These are phyloP conservation scores for Solanum medicagineum DNA, from an alignment of 257 asterid genomes.

Conservation along the genomic window DNA sequence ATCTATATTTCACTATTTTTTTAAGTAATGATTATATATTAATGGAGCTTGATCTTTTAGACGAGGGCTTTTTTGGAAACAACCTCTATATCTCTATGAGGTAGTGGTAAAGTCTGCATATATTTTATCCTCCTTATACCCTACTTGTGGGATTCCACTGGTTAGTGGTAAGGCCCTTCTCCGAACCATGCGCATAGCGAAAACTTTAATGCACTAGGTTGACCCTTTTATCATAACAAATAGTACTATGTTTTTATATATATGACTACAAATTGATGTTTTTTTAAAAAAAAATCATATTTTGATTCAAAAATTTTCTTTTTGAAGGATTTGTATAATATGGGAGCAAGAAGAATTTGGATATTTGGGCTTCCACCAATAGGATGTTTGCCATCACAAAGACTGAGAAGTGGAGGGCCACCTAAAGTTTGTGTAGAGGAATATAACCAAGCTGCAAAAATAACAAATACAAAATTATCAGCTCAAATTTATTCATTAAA, in stretches of 20 bases:
- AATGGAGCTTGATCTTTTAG: no score
- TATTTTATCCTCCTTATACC: no score
- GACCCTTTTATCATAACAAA: no score
- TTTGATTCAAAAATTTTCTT: neutral
- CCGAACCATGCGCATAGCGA: no score
- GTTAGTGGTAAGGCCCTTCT: no score
- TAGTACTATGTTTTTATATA: no score
- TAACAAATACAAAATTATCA: constrained; percentile 25
- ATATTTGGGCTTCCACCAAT: constrained; percentile 32
- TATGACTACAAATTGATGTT: neutral
- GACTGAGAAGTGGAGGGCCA: constrained; percentile 27
- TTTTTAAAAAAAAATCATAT: neutral
- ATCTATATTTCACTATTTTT: neutral
- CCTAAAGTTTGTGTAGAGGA: constrained; percentile 11
- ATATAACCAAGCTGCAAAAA: constrained; percentile 24
- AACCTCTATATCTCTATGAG: no score
- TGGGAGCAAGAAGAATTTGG: constrained; percentile 32
- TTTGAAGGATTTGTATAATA: constrained; percentile 15
- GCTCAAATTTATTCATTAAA: constrained; percentile 6
- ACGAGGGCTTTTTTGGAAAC: no score
- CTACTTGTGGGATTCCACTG: no score
- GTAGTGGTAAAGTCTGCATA: no score
- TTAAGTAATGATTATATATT: neutral
- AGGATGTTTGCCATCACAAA: constrained; percentile 43
- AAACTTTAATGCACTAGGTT: no score